phyloP scores from a whole-genome alignment of 345 rosid species.

The Moricandia arvensis region DNA sequence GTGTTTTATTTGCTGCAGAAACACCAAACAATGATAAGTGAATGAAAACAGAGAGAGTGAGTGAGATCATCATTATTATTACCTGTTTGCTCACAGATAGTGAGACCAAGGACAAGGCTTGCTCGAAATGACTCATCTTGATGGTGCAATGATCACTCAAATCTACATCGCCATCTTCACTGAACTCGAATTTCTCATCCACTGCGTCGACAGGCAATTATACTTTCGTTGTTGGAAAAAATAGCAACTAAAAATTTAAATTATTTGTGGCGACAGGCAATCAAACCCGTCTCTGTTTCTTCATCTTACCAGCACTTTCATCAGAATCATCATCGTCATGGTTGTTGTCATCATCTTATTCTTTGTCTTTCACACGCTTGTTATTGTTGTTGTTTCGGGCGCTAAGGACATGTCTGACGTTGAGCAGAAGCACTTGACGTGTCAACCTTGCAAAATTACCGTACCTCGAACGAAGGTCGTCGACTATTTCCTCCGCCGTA shows the following conservation, averaged over 20 bases:
- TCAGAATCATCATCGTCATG: slow-evolving; percentile 27
- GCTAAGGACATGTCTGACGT: slow-evolving; percentile 40
- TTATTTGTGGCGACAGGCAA: too few relatives aligned
- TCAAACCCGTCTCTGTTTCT: slow-evolving; percentile 40
- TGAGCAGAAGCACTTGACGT: slow-evolving; percentile 38
- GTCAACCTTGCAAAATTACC: slow-evolving; percentile 46
- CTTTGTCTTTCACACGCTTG: slow-evolving; percentile 12
- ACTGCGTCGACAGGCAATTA: too few relatives aligned
- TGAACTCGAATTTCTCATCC: slow-evolving; percentile 43
- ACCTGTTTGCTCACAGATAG: slow-evolving; percentile 69
- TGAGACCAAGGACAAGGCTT: slow-evolving; percentile 49
- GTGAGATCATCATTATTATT: slow-evolving; percentile 4
- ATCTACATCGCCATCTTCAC: slow-evolving; percentile 7
- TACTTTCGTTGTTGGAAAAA: too few relatives aligned
- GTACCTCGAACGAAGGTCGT: slow-evolving; percentile 52
- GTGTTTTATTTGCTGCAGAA: slow-evolving; percentile 50
- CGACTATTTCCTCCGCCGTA: slow-evolving; percentile 54
- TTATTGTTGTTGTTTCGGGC: not conserved
- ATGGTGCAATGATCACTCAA: slow-evolving; percentile 40
- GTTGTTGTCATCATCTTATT: not conserved
- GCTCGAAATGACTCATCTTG: slow-evolving; percentile 60
- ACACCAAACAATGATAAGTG: slow-evolving; percentile 10
- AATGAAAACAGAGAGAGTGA: not conserved
- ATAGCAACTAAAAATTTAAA: too few relatives aligned
- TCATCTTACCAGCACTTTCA: slow-evolving; percentile 21